Percentiles rank a stretch among this genome's conserved stretches.
These are phyloP conservation scores for Beauveria sp. DNA, from an alignment of 2,329 filamentous ascomycete genomes.

Conservation along the genomic window DNA sequence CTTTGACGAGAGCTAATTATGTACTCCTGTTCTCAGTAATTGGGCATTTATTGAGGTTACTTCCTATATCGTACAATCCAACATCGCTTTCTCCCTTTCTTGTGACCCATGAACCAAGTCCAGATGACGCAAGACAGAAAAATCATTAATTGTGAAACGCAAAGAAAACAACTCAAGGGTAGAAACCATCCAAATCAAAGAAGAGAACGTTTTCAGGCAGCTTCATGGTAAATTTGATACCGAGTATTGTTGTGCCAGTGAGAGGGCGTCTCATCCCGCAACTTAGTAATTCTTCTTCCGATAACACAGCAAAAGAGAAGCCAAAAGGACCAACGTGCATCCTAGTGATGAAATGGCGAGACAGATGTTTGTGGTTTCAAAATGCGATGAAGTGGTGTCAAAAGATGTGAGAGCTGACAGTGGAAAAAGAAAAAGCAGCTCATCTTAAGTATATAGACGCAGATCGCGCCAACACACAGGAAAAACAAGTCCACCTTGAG, in stretches of 20 bases:
- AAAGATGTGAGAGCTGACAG: neutral
- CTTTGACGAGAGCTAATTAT: neutral
- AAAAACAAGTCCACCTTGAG: neutral
- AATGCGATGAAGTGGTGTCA: neutral
- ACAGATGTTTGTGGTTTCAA: neutral
- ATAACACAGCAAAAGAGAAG: neutral
- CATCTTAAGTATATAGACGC: neutral
- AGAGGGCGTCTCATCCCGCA: neutral
- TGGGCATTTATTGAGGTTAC: constrained; percentile 8
- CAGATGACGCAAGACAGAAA: neutral
- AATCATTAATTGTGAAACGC: neutral
- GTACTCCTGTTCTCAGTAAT: neutral
- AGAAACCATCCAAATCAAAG: neutral
- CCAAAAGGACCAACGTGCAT: constrained; percentile 1
- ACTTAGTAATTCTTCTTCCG: neutral
- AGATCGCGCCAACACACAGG: neutral
- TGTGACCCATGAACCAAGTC: neutral
- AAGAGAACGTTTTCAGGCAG: neutral
- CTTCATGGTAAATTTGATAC: neutral
- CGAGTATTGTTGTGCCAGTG: neutral
- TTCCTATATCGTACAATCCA: constrained; percentile 11
- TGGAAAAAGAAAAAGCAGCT: neutral
- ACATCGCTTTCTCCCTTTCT: neutral
- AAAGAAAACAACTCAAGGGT: neutral
- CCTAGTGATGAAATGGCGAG: neutral